These are phyloP conservation scores for Verticillium tricorpus DNA, from an alignment of 2,329 filamentous ascomycete genomes.

Conservation along the genomic window DNA sequence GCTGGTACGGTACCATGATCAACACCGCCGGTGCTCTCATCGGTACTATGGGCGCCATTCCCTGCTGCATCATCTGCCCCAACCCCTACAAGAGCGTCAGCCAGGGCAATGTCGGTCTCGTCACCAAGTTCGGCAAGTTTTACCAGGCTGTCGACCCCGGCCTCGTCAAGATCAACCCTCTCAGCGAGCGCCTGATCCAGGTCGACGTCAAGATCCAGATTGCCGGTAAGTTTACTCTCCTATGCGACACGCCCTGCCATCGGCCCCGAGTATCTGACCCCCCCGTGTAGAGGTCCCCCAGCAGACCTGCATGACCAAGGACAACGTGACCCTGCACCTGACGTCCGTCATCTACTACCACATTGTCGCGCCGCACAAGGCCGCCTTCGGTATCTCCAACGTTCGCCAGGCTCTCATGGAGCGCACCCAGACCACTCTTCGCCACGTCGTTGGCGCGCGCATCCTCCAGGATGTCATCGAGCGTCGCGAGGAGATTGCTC, in stretches of 20 bases:
- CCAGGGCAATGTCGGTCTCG: conserved; percentile 91
- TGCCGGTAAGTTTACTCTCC: conserved; percentile 46
- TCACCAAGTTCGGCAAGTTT: conserved; percentile 94
- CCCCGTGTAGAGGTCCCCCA: conserved; percentile 68
- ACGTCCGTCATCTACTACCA: conserved; percentile 99
- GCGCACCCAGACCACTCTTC: conserved; percentile 94
- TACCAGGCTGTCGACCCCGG: conserved; percentile 95
- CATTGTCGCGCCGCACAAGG: conserved; percentile 91
- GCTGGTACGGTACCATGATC: conserved; percentile 90
- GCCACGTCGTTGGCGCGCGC: conserved; percentile 92
- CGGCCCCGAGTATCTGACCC: background rate
- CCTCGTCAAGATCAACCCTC: conserved; percentile 94
- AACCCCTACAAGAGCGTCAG: conserved; percentile 92
- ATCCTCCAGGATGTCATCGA: conserved; percentile 98
- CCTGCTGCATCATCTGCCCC: conserved; percentile 86
- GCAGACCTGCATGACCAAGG: conserved; percentile 99
- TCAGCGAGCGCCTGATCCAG: conserved; percentile 83
- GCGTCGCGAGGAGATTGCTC: conserved; percentile 92
- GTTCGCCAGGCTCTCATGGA: conserved; percentile 94
- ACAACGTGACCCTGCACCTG: conserved; percentile 91
- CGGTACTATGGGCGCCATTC: conserved; percentile 79
- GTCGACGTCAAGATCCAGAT: conserved; percentile 99
- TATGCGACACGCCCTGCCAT: background rate
- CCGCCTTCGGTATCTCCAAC: conserved; percentile 93
- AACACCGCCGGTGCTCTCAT: conserved; percentile 69